These are phyloP conservation scores for Corylus avellana DNA, from an alignment of 306 rosid genomes.

Conservation along the genomic window DNA sequence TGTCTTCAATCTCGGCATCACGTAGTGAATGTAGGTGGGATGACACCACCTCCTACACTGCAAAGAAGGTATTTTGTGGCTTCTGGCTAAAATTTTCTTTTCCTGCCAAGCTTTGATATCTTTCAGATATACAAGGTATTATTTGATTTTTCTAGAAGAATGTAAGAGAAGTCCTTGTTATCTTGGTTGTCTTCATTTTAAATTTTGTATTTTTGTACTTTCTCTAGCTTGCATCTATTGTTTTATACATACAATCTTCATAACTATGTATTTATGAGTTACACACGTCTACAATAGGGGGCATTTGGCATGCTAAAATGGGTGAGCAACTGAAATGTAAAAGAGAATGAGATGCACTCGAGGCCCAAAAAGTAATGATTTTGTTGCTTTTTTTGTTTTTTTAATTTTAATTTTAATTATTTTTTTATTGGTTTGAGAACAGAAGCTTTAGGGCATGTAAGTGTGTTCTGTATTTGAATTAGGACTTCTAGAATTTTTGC, in stretches of 20 bases:
- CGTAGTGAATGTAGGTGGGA: conserved; percentile 74
- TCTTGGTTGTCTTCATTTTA: background rate
- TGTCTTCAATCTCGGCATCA: conserved; percentile 55
- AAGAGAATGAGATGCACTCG: background rate
- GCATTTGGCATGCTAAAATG: background rate
- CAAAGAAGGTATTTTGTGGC: conserved; percentile 70
- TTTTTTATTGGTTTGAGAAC: background rate
- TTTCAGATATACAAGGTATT: conserved; percentile 4
- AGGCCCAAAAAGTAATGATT: background rate
- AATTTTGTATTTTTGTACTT: background rate
- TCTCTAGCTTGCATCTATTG: background rate
- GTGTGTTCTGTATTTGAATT: background rate
- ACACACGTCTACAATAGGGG: background rate
- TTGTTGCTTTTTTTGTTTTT: background rate
- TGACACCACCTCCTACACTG: conserved; percentile 76
- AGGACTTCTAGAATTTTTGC: background rate
- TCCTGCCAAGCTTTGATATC: conserved; percentile 19
- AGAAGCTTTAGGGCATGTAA: background rate
- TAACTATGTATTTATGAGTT: background rate
- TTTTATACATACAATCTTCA: conserved; percentile 1
- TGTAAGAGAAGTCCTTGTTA: conserved; percentile 11
- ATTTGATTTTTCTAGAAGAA: conserved; percentile 11
- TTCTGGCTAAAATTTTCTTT: conserved; percentile 21
- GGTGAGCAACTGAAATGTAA: background rate
- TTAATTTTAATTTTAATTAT: too few relatives aligned